Evolutionary conservation across 2,329 filamentous ascomycete species (phyloP).

Genomic region (Cryphonectria nitschkei): DNA sequence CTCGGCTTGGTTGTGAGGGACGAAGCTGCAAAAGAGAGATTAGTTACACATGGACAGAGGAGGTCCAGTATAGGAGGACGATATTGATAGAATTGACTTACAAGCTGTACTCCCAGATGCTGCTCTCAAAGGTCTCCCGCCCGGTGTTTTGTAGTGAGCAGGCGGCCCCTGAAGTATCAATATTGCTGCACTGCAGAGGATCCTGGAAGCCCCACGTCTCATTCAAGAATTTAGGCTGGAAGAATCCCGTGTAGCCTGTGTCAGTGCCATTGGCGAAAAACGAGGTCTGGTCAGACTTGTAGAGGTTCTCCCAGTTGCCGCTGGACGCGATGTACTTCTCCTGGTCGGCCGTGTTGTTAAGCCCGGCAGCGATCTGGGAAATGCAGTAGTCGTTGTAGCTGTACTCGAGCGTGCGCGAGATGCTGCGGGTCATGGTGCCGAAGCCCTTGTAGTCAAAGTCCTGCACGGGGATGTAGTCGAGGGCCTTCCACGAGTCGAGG

Average conservation of each 20-base stretch:
- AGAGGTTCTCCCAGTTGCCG: constrained; percentile 71
- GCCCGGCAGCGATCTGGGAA: constrained; percentile 60
- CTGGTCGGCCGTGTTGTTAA: constrained; percentile 59
- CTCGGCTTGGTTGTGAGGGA: constrained; percentile 56
- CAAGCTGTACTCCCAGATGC: constrained; percentile 75
- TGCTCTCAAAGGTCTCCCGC: constrained; percentile 73
- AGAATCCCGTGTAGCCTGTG: constrained; percentile 71
- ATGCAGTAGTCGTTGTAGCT: constrained; percentile 78
- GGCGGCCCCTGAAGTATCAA: constrained; percentile 53
- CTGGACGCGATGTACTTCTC: constrained; percentile 63
- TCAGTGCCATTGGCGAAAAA: constrained; percentile 50
- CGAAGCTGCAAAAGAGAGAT: constrained; percentile 42
- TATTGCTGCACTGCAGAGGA: constrained; percentile 63
- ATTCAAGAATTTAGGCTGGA: constrained; percentile 70
- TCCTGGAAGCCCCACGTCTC: constrained; percentile 71
- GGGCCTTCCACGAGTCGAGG: constrained; percentile 69
- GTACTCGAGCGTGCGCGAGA: constrained; percentile 77
- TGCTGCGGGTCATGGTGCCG: constrained; percentile 71
- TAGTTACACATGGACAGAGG: neutral
- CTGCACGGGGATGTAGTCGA: constrained; percentile 72
- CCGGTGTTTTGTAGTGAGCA: constrained; percentile 65
- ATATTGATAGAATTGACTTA: constrained; percentile 37
- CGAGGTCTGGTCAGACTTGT: constrained; percentile 62
- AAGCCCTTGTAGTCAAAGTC: constrained; percentile 69
- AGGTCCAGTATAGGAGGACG: neutral